Conservation (phyloP, 495 filamentous ascomycete species). For the Neurospora sp. region DNA sequence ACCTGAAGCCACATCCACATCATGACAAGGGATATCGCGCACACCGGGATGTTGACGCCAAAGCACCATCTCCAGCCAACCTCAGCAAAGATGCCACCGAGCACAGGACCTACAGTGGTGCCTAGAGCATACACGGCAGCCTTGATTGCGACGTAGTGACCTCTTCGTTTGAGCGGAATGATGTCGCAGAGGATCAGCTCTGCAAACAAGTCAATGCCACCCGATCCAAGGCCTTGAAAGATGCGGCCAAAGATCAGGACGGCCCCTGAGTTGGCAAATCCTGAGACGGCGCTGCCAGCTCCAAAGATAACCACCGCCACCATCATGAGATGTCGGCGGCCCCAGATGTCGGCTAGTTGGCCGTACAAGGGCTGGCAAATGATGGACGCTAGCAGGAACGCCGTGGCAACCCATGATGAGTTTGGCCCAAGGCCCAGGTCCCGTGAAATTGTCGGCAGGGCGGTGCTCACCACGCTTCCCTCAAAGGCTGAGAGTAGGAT, state of each 20-base stretch:
- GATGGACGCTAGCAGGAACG: constrained; percentile 19
- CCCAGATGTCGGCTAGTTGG: constrained; percentile 41
- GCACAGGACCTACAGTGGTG: constrained; percentile 59
- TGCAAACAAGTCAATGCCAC: constrained; percentile 48
- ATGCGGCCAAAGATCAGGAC: constrained; percentile 68
- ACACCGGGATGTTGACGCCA: constrained; percentile 20
- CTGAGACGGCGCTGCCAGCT: constrained; percentile 34
- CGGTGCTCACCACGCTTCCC: constrained; percentile 41
- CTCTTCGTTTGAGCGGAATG: constrained; percentile 59
- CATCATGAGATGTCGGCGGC: constrained; percentile 37
- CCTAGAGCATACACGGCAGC: constrained; percentile 67
- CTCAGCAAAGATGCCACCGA: constrained; percentile 66
- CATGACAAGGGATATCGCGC: constrained; percentile 12
- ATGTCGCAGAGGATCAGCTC: constrained; percentile 50
- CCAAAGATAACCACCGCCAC: constrained; percentile 29
- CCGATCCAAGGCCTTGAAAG: constrained; percentile 72
- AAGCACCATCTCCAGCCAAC: constrained; percentile 21
- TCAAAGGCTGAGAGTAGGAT: constrained; percentile 38
- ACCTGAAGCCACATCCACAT: constrained; percentile 23
- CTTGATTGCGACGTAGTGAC: constrained; percentile 45
- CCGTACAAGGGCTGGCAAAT: constrained; percentile 27
- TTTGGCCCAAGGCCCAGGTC: constrained; percentile 20
- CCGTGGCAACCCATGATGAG: constrained; percentile 22
- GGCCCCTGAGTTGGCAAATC: constrained; percentile 19
- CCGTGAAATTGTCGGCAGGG: constrained; percentile 31